Base-by-base conservation (phyloP, 441 rosid genomes). In the Breynia disticha region DNA sequence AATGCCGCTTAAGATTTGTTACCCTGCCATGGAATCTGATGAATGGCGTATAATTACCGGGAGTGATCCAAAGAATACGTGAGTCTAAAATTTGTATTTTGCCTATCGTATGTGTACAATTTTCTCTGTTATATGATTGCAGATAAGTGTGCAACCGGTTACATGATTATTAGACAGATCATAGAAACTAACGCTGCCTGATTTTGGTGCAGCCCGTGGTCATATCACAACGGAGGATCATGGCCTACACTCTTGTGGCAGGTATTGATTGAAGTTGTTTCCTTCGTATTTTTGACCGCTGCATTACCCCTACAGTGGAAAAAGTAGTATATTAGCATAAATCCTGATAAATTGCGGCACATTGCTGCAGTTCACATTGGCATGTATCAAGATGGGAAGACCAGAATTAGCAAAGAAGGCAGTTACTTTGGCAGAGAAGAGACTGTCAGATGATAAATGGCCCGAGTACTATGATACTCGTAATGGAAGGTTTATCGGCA, bases 21-120 rank as follows among this genome's bases (percentile, higher is more conserved):
- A 76, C 68, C 96, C 97, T 3, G 87, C 97, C 63, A 39, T 90
- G 47, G 96, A 87, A 76, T 62, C 52, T 4, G 96, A 87, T 0
- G 97, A 87, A 57, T 87, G 97, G 97, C 83, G 90, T 35, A 80
- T 90, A 46, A 77, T 87, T 60, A 90, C 96, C 1, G 97, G 96
- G 55, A 72, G 91, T 56, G 97, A 90, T 69, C 97, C 97, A 15
- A 90, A 90, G 78, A 90, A 90, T n/a, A n/a, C n/a, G n/a, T n/a
- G n/a, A n/a, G n/a, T 59, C n/a, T n/a, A n/a, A n/a, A n/a, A n/a
- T n/a, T n/a, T n/a, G n/a, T n/a, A n/a, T n/a, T n/a, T n/a, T n/a
- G n/a, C n/a, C n/a, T n/a, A n/a, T n/a, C n/a, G n/a, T n/a, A n/a
- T n/a, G n/a, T n/a, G n/a, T n/a, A n/a, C n/a, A n/a, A n/a, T 11